Conservation (phyloP, 2,329 filamentous ascomycete genomes). For the Monosporascus sp. region DNA sequence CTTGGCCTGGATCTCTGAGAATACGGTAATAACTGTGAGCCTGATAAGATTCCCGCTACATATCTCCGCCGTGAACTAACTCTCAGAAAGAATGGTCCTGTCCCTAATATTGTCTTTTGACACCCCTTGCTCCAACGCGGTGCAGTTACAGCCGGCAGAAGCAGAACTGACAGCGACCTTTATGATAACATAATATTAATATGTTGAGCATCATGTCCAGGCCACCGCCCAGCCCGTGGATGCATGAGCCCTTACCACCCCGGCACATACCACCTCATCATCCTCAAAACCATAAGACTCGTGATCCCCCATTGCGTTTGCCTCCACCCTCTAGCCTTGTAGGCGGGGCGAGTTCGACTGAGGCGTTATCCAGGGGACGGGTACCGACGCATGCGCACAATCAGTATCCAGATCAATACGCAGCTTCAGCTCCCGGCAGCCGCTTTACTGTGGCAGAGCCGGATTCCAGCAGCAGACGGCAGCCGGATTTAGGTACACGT, state of each 20-base stretch:
- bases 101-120: background rate
- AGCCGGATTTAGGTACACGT: slow-evolving; percentile 10
- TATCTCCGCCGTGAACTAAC: background rate
- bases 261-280: slow-evolving; percentile 19
- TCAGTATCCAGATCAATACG: slow-evolving; percentile 16
- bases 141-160: slow-evolving; percentile 16
- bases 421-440: slow-evolving; percentile 13
- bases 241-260: slow-evolving; percentile 22
- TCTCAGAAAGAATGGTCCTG: background rate
- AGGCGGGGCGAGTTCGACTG: slow-evolving; percentile 13
- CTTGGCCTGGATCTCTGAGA: background rate
- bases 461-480: slow-evolving; percentile 6
- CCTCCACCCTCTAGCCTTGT: slow-evolving; percentile 23
- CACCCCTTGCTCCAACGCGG: slow-evolving; percentile 4
- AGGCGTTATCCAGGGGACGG: slow-evolving; percentile 13
- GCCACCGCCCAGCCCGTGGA: slow-evolving; percentile 22
- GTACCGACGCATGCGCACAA: slow-evolving; percentile 12
- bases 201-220: slow-evolving; percentile 28
- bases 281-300: slow-evolving; percentile 18
- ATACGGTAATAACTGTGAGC: background rate
- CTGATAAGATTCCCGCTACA: background rate
- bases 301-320: slow-evolving; percentile 15
- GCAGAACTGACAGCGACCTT: slow-evolving; percentile 15
- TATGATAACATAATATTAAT: slow-evolving; percentile 14
- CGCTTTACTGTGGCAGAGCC: background rate